These are phyloP conservation scores for Hypholoma sublateritium DNA, from an alignment of 768 basidiomycete species.

Conservation along the genomic window DNA sequence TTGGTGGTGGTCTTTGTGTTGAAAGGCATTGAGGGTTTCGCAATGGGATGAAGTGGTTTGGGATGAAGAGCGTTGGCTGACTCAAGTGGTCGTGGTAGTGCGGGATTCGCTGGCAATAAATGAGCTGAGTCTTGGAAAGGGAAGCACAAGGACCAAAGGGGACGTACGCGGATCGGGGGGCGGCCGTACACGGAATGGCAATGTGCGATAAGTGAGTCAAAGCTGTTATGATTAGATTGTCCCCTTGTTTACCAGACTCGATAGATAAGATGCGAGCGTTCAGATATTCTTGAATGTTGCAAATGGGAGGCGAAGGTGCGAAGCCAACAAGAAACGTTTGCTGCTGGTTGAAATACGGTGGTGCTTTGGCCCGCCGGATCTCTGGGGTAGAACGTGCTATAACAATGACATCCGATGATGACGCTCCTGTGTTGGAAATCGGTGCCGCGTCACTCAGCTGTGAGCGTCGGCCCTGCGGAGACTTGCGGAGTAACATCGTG, in stretches of 20 bases:
- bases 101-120: slow-evolving; percentile 2
- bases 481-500: neutral
- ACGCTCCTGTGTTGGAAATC: neutral
- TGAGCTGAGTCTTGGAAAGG: slow-evolving; percentile 3
- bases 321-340: neutral
- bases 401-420: slow-evolving; percentile 2
- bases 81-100: neutral
- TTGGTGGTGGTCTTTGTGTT: slow-evolving; percentile 2
- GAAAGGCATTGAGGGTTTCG: slow-evolving; percentile 5
- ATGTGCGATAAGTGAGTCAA: slow-evolving; percentile 4
- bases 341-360: neutral
- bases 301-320: neutral
- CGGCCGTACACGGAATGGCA: slow-evolving; percentile 1
- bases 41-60: neutral
- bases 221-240: slow-evolving; percentile 1
- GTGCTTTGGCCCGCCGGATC: slow-evolving; percentile 2
- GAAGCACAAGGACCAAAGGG: slow-evolving; percentile 1
- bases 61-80: neutral
- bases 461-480: neutral
- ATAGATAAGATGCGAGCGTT: slow-evolving; percentile 4
- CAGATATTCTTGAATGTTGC: slow-evolving; percentile 1
- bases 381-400: slow-evolving; percentile 2
- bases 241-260: slow-evolving; percentile 3
- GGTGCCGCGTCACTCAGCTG: neutral
- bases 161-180: slow-evolving; percentile 5